phyloP scores from a whole-genome alignment of 495 filamentous ascomycete genomes.

The Neurospora sp. region DNA sequence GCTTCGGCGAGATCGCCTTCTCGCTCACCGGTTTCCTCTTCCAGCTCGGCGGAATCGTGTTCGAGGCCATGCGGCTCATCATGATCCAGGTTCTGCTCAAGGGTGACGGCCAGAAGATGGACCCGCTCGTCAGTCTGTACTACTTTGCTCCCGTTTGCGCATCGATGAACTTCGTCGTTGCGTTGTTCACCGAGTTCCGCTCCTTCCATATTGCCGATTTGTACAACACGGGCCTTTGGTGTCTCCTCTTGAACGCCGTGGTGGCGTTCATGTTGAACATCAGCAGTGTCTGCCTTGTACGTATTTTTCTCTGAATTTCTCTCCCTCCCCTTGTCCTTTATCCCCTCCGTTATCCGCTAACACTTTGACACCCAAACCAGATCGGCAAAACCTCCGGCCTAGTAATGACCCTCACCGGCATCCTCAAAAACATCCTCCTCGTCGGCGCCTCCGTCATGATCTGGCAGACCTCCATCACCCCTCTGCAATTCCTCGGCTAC shows the following conservation, averaged over 20 bases:
- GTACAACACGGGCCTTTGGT: conserved; percentile 43
- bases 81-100: conserved; percentile 67
- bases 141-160: conserved; percentile 78
- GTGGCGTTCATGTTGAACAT: conserved; percentile 72
- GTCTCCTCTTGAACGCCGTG: conserved; percentile 56
- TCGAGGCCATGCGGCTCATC: conserved; percentile 67
- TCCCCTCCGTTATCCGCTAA: neutral
- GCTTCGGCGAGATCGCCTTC: conserved; percentile 68
- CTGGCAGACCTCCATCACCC: conserved; percentile 51
- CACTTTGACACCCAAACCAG: conserved; percentile 26
- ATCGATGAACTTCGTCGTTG: conserved; percentile 60
- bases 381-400: conserved; percentile 69
- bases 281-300: conserved; percentile 63
- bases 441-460: conserved; percentile 54
- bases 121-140: conserved; percentile 74
- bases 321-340: neutral
- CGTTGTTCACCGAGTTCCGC: conserved; percentile 47
- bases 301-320: neutral
- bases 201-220: conserved; percentile 45
- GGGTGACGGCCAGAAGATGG: conserved; percentile 63
- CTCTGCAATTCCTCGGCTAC: conserved; percentile 57
- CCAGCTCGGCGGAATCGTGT: conserved; percentile 59
- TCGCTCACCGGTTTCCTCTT: conserved; percentile 56
- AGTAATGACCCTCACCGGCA: conserved; percentile 66
- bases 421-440: conserved; percentile 68